These are phyloP conservation scores for Berberis thunbergii DNA, from an alignment of 164 flowering plant species.

Conservation along the genomic window DNA sequence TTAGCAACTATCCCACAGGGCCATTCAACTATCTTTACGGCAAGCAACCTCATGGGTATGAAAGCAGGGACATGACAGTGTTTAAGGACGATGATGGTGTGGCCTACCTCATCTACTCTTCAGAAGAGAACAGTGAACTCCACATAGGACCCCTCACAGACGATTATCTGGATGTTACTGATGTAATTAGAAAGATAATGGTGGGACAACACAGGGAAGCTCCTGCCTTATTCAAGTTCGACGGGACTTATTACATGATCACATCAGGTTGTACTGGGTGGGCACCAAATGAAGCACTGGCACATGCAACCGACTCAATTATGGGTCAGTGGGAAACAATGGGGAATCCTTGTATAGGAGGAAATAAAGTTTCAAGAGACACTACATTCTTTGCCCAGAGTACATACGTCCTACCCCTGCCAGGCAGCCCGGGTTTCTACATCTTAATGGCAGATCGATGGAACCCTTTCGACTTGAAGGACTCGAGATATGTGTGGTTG, in stretches of 20 bases:
- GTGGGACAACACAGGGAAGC: slow-evolving; percentile 91
- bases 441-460: slow-evolving; percentile 94
- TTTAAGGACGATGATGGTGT: slow-evolving; percentile 86
- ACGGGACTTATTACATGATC: slow-evolving; percentile 90
- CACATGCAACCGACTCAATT: slow-evolving; percentile 87
- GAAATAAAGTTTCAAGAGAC: slow-evolving; percentile 50
- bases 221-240: slow-evolving; percentile 78
- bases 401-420: slow-evolving; percentile 71
- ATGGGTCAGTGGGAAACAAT: slow-evolving; percentile 95
- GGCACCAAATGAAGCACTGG: slow-evolving; percentile 93
- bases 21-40: slow-evolving; percentile 81
- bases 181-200: slow-evolving; percentile 46
- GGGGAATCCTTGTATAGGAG: slow-evolving; percentile 91
- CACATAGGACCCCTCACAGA: slow-evolving; percentile 76
- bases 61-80: slow-evolving; percentile 92
- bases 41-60: slow-evolving; percentile 79
- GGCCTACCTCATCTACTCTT: slow-evolving; percentile 86
- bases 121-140: slow-evolving; percentile 87
- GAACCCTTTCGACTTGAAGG: slow-evolving; percentile 77
- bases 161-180: slow-evolving; percentile 72
- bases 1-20: slow-evolving; percentile 77
- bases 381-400: slow-evolving; percentile 88
- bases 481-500: slow-evolving; percentile 93
- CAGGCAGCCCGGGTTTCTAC: slow-evolving; percentile 47
- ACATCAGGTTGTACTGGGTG: slow-evolving; percentile 97